Evolutionary conservation across 176 grass and related monocot species (phyloP).

Genomic region (Oryza glaberrima): DNA sequence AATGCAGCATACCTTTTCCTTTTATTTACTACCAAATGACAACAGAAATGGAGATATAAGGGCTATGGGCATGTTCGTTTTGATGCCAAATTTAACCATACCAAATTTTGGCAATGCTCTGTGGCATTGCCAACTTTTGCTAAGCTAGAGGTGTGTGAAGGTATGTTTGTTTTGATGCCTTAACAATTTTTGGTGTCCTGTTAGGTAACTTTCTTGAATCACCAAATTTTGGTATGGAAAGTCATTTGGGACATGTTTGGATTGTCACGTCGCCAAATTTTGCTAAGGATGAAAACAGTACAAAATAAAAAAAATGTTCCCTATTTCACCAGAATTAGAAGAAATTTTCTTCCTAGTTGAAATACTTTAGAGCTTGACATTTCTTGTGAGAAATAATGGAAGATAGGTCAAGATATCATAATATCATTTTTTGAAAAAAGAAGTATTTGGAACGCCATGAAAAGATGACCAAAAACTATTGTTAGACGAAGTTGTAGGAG

Average conservation of each 20-base stretch:
- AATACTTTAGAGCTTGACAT: conserved; percentile 7
- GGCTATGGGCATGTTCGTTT: not conserved
- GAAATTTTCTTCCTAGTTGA: conserved; percentile 14
- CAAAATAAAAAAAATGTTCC: not conserved
- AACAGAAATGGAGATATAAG: conserved; percentile 34
- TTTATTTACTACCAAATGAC: conserved; percentile 20
- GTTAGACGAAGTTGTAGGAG: conserved; percentile 21
- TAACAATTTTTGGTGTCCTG: no score
- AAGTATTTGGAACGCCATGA: not conserved
- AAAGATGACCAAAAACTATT: conserved; percentile 41
- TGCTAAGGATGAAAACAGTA: not conserved
- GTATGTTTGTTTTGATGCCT: no score
- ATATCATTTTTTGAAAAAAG: not conserved
- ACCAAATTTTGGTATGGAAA: not conserved
- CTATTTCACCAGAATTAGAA: not conserved
- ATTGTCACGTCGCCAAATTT: not conserved
- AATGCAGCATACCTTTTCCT: not conserved
- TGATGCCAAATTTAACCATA: not conserved
- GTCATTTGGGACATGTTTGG: not conserved
- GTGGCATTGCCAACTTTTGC: no score
- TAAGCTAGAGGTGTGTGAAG: no score
- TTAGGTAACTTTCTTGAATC: no score
- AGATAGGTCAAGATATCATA: conserved; percentile 33
- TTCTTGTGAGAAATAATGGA: conserved; percentile 22
- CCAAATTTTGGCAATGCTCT: not conserved